Conservation (phyloP, 352 stramenopile species). For the Pythium periplocum region DNA sequence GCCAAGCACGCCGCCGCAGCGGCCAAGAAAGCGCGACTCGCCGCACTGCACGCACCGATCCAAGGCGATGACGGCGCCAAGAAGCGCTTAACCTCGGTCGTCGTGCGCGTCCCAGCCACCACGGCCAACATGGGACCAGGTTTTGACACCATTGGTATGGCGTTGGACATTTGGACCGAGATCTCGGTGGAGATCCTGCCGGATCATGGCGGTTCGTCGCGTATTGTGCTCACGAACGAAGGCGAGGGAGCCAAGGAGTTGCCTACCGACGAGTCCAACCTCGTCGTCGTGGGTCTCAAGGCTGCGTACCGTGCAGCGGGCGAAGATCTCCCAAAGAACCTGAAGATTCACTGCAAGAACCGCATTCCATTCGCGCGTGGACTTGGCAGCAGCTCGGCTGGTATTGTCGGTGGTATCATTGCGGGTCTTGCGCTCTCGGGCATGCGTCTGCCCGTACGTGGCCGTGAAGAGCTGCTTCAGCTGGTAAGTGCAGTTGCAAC, state of each 20-base stretch:
- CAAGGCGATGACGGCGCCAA: conserved; percentile 30
- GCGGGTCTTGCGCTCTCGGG: conserved; percentile 96
- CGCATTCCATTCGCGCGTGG: conserved; percentile 96
- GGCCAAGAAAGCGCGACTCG: background rate
- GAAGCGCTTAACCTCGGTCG: conserved; percentile 80
- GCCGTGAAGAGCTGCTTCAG: conserved; percentile 95
- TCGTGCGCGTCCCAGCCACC: conserved; percentile 97
- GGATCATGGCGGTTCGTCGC: conserved; percentile 19
- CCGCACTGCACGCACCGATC: background rate
- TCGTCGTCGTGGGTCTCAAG: conserved; percentile 92
- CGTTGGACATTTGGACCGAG: conserved; percentile 99
- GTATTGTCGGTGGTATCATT: conserved; percentile 99
- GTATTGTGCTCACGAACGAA: conserved; percentile 96
- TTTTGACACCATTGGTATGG: conserved; percentile 98
- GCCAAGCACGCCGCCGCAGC: conserved; percentile 1
- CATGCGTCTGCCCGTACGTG: conserved; percentile 86
- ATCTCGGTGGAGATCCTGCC: conserved; percentile 91
- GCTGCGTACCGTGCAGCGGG: conserved; percentile 94
- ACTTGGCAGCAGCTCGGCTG: conserved; percentile 95
- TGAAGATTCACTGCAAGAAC: conserved; percentile 98
- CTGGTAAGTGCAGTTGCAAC: conserved; percentile 31
- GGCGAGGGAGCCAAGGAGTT: conserved; percentile 94
- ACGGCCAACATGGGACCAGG: conserved; percentile 98
- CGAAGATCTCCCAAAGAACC: conserved; percentile 88
- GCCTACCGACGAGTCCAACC: conserved; percentile 87